These are phyloP conservation scores for Pulveroboletus sp. DNA, from an alignment of 768 basidiomycete genomes.

Conservation along the genomic window DNA sequence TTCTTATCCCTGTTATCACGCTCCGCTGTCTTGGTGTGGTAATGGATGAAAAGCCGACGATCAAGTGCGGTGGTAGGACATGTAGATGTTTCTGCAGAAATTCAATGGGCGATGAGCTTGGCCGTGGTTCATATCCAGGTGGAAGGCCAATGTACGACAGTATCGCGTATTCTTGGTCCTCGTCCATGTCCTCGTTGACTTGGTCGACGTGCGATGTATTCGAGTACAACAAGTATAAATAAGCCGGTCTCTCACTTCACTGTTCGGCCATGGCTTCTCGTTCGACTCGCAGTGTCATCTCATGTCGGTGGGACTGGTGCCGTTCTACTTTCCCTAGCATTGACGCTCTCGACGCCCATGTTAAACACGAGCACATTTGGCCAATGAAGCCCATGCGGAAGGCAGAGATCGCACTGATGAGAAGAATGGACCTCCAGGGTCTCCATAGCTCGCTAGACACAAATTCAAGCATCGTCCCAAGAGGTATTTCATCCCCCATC, in stretches of 20 bases:
- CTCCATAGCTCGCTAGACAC: conserved; percentile 15
- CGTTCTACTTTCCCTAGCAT: conserved; percentile 36
- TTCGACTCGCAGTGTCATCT: conserved; percentile 13
- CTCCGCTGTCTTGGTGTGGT: conserved; percentile 64
- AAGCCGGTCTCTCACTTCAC: background rate
- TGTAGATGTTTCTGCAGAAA: conserved; percentile 59
- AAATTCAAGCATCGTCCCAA: conserved; percentile 8
- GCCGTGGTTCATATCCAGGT: conserved; percentile 54
- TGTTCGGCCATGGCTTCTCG: background rate
- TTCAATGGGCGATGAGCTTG: conserved; percentile 48
- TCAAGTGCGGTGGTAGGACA: conserved; percentile 64
- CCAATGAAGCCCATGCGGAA: conserved; percentile 40
- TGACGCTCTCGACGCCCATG: conserved; percentile 42
- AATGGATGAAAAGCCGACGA: conserved; percentile 37
- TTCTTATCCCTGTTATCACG: conserved; percentile 58
- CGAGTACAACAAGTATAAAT: conserved; percentile 19
- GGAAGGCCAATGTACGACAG: conserved; percentile 56
- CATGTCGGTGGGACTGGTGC: conserved; percentile 56
- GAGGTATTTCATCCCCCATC: conserved; percentile 16
- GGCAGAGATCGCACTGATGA: conserved; percentile 40
- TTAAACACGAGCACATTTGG: conserved; percentile 44
- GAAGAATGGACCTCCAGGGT: conserved; percentile 36
- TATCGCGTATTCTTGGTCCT: conserved; percentile 22
- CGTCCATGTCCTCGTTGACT: conserved; percentile 4
- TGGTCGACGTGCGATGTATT: background rate